A percentile compares a stretch with the other conserved stretches of the same genome.
phyloP scores from a whole-genome alignment of 257 asterid genomes.

The Petunia axillaris region DNA sequence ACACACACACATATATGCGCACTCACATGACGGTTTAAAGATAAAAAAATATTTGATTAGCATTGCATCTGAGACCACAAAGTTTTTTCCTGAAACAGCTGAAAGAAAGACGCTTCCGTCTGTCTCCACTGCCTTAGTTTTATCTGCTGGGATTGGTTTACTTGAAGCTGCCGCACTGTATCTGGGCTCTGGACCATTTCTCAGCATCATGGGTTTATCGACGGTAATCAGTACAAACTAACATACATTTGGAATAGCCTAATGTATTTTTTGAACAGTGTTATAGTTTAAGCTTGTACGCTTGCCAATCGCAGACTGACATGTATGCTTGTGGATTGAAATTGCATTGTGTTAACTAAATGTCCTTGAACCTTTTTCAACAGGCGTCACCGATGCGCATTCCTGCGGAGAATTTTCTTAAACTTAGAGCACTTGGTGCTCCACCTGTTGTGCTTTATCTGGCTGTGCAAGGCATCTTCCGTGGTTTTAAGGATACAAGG shows the following conservation, averaged over 20 bases:
- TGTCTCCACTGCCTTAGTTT: constrained; percentile 48
- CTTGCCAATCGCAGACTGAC: not conserved
- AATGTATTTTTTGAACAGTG: not conserved
- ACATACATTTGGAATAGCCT: not conserved
- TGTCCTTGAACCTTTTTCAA: constrained; percentile 13
- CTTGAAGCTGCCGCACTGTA: constrained; percentile 51
- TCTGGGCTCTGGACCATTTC: constrained; percentile 45
- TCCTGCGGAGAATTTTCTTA: constrained; percentile 49
- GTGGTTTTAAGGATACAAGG: constrained; percentile 50
- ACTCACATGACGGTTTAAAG: not conserved
- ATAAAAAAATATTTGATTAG: not conserved
- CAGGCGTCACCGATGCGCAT: constrained; percentile 47
- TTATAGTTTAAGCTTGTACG: not conserved
- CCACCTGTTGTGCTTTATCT: constrained; percentile 54
- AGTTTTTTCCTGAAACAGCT: constrained; percentile 31
- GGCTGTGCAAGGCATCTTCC: constrained; percentile 51
- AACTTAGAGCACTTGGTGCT: constrained; percentile 55
- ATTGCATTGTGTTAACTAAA: constrained; percentile 6
- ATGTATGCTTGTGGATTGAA: not conserved
- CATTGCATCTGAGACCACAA: not conserved
- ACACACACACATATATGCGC: too few species aligned
- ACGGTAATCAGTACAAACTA: constrained; percentile 26
- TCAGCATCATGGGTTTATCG: constrained; percentile 51
- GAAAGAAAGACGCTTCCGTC: constrained; percentile 45
- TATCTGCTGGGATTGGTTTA: constrained; percentile 47